Evolutionary conservation across 2,329 filamentous ascomycete genomes (phyloP).

Genomic region (Chrysoporthe cubensis): DNA sequence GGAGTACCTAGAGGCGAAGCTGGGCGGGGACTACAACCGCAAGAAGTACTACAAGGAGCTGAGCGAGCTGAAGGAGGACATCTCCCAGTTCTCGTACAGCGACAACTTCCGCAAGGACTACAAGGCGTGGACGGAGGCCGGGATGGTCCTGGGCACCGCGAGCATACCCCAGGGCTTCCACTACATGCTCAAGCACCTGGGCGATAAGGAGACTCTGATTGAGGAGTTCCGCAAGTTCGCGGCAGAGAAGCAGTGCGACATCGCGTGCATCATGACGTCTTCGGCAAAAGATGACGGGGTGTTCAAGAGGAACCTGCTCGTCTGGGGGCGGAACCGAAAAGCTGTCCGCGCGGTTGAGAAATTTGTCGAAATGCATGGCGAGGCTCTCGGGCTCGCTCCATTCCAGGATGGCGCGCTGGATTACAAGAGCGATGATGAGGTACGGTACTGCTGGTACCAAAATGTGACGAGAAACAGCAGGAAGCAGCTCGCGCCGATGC

Average conservation of each 20-base stretch:
- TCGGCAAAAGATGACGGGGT: conserved; percentile 51
- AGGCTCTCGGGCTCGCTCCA: conserved; percentile 58
- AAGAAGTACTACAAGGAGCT: conserved; percentile 63
- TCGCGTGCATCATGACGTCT: conserved; percentile 73
- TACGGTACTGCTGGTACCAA: conserved; percentile 70
- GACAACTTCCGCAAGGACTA: conserved; percentile 83
- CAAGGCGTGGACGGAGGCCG: conserved; percentile 72
- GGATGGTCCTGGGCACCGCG: conserved; percentile 66
- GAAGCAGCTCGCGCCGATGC: conserved; percentile 71
- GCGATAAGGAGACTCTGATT: conserved; percentile 50
- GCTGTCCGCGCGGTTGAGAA: conserved; percentile 54
- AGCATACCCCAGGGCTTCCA: conserved; percentile 65
- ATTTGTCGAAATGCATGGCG: conserved; percentile 54
- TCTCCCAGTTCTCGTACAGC: conserved; percentile 61
- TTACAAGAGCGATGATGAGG: conserved; percentile 42
- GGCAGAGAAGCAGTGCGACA: conserved; percentile 60
- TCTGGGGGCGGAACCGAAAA: conserved; percentile 62
- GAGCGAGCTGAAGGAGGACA: conserved; percentile 67
- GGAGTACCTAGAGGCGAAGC: conserved; percentile 58
- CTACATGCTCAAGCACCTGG: conserved; percentile 61
- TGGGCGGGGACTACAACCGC: conserved; percentile 53
- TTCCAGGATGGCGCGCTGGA: conserved; percentile 58
- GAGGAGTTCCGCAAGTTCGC: conserved; percentile 56
- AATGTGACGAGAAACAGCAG: conserved; percentile 62
- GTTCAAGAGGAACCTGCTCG: conserved; percentile 69